phyloP scores from a whole-genome alignment of 2,329 filamentous ascomycete species.

The Aspergillus jensenii region DNA sequence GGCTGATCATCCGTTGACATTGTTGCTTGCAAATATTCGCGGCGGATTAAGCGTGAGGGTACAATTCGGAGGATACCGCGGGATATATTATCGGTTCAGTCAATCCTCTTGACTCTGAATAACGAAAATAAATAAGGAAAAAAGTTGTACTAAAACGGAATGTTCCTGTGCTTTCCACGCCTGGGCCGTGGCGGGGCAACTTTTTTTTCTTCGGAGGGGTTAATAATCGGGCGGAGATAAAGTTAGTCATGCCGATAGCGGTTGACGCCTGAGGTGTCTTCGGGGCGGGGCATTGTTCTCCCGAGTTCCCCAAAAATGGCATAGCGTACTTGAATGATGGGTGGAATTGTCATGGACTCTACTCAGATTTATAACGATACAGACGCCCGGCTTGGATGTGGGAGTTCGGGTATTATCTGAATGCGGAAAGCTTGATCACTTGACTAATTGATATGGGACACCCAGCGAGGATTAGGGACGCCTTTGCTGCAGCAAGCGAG shows the following conservation, averaged over 20 bases:
- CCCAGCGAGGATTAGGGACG: conserved; percentile 22
- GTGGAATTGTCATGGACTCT: not conserved
- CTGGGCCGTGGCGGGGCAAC: conserved; percentile 22
- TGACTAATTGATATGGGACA: conserved; percentile 29
- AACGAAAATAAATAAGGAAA: not conserved
- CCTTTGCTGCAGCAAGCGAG: conserved; percentile 34
- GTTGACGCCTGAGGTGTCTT: not conserved
- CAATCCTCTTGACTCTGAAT: not conserved
- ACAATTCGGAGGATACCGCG: not conserved
- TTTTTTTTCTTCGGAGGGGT: conserved; percentile 27
- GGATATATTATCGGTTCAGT: not conserved
- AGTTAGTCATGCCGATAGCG: conserved; percentile 20
- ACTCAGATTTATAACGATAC: not conserved
- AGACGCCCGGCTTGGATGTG: not conserved
- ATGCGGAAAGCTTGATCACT: not conserved
- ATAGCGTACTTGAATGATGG: not conserved
- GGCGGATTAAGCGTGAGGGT: not conserved
- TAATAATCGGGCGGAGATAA: conserved; percentile 1
- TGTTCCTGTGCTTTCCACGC: conserved; percentile 29
- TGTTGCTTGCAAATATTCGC: conserved; percentile 5
- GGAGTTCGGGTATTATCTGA: not conserved
- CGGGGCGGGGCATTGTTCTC: not conserved
- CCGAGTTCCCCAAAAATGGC: not conserved
- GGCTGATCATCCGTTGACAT: conserved; percentile 30
- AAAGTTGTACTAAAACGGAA: conserved; percentile 29